phyloP scores from a whole-genome alignment of 805 yeast genomes.

The Barnettozyma pratensis region DNA sequence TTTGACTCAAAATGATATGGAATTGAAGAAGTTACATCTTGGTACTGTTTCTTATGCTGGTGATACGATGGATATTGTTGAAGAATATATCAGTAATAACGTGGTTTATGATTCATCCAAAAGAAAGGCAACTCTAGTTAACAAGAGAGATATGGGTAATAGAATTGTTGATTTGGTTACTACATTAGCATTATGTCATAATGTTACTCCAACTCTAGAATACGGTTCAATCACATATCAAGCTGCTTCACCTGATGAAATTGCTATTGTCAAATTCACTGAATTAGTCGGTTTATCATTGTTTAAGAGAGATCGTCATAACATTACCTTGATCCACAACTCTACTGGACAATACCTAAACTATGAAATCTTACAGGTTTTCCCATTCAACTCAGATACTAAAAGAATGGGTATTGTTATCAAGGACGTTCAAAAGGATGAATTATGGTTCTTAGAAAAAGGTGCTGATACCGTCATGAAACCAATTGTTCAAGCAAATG shows the following conservation, averaged over 20 bases:
- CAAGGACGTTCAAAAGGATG: slow-evolving; percentile 55
- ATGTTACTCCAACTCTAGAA: slow-evolving; percentile 89
- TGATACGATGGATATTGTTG: slow-evolving; percentile 87
- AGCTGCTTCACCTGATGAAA: slow-evolving; percentile 98
- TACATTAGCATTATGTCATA: slow-evolving; percentile 92
- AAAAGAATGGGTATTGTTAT: slow-evolving; percentile 94
- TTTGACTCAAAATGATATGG: slow-evolving; percentile 97
- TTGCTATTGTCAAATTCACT: slow-evolving; percentile 92
- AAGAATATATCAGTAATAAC: slow-evolving; percentile 47
- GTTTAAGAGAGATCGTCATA: slow-evolving; percentile 74
- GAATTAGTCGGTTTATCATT: slow-evolving; percentile 80
- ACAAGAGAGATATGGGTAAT: slow-evolving; percentile 63
- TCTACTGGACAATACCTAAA: slow-evolving; percentile 45
- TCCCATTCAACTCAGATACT: slow-evolving; percentile 94
- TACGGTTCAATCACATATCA: slow-evolving; percentile 78
- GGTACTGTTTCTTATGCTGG: slow-evolving; percentile 91
- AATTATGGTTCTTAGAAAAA: slow-evolving; percentile 80
- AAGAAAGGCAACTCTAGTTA: slow-evolving; percentile 21
- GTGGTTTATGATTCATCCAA: slow-evolving; percentile 12
- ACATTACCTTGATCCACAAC: slow-evolving; percentile 62
- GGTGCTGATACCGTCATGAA: slow-evolving; percentile 98
- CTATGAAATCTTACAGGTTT: slow-evolving; percentile 71
- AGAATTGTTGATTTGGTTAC: slow-evolving; percentile 76
- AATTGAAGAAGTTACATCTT: slow-evolving; percentile 83
- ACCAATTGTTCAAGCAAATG: slow-evolving; percentile 74